Percentiles rank a stretch among this genome's conserved stretches.
phyloP scores from a whole-genome alignment of 345 rosid genomes.

The Bruguiera parviflora region DNA sequence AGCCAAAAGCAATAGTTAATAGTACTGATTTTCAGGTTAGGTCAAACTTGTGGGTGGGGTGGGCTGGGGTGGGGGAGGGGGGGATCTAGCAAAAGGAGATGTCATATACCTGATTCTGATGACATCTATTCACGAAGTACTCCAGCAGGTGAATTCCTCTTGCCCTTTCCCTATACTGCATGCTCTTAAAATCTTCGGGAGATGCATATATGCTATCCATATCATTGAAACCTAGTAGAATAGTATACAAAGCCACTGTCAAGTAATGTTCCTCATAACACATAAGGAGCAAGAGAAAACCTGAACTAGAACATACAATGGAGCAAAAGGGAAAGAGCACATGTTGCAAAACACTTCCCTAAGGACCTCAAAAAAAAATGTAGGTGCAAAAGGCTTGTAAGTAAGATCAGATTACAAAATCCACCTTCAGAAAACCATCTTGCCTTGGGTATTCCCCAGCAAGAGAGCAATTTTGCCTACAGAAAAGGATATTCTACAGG shows the following conservation, averaged over 20 bases:
- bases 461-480: too few species aligned
- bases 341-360: too few species aligned
- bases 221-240: slow-evolving; percentile 62
- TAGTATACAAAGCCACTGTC: background rate
- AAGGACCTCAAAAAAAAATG: too few species aligned
- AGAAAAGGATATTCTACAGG: too few species aligned
- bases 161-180: slow-evolving; percentile 54
- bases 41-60: background rate
- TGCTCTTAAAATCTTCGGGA: slow-evolving; percentile 67
- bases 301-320: background rate
- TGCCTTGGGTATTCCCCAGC: too few species aligned
- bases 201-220: slow-evolving; percentile 85
- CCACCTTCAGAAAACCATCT: too few species aligned
- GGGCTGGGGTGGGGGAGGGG: background rate
- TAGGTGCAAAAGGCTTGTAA: too few species aligned
- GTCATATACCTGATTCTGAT: slow-evolving; percentile 67
- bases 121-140: slow-evolving; percentile 73
- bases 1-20: too few species aligned
- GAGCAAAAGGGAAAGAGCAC: background rate
- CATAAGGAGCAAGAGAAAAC: background rate
- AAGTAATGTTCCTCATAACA: background rate
- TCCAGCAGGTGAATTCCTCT: slow-evolving; percentile 86
- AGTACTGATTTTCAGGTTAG: background rate
- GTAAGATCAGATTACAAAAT: too few species aligned
- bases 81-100: background rate